phyloP scores from a whole-genome alignment of 371 early-diverging fungal genomes.

The Saksenaea oblongispora region DNA sequence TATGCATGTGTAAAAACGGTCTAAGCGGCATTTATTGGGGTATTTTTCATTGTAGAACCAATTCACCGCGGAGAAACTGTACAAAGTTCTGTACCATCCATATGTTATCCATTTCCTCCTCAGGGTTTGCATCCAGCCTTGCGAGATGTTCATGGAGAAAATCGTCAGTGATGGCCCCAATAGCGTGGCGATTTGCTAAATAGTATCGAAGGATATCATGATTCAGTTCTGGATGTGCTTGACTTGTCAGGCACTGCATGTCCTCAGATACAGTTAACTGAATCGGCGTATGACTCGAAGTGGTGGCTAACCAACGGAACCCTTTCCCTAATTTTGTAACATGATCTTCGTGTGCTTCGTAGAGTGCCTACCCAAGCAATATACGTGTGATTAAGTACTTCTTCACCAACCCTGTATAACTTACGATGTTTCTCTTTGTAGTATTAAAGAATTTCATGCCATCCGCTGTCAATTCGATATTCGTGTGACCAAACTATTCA shows the following conservation, averaged over 20 bases:
- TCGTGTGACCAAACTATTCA: slow-evolving; percentile 42
- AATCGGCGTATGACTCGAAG: slow-evolving; percentile 23
- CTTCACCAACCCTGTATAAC: neutral
- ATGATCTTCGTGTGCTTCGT: slow-evolving; percentile 61
- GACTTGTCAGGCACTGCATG: slow-evolving; percentile 49
- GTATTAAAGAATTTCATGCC: slow-evolving; percentile 43
- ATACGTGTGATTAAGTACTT: neutral
- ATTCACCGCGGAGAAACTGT: slow-evolving; percentile 13
- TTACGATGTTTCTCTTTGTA: slow-evolving; percentile 23
- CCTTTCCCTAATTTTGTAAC: slow-evolving; percentile 40
- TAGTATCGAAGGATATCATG: neutral
- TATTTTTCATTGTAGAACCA: too few relatives aligned
- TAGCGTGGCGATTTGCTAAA: neutral
- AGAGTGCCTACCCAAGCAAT: slow-evolving; percentile 25
- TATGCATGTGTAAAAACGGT: too few relatives aligned
- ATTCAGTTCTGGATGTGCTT: slow-evolving; percentile 67
- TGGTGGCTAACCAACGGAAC: slow-evolving; percentile 28
- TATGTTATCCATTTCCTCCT: slow-evolving; percentile 22
- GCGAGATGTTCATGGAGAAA: neutral
- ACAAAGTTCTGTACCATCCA: slow-evolving; percentile 27
- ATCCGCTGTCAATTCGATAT: slow-evolving; percentile 32
- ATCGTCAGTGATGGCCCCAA: neutral
- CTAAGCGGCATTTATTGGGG: too few relatives aligned
- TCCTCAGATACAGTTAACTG: slow-evolving; percentile 46
- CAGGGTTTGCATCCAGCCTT: neutral